Evolutionary conservation across 305 asterid genomes (phyloP).

Genomic region (Solanum chacoense): DNA sequence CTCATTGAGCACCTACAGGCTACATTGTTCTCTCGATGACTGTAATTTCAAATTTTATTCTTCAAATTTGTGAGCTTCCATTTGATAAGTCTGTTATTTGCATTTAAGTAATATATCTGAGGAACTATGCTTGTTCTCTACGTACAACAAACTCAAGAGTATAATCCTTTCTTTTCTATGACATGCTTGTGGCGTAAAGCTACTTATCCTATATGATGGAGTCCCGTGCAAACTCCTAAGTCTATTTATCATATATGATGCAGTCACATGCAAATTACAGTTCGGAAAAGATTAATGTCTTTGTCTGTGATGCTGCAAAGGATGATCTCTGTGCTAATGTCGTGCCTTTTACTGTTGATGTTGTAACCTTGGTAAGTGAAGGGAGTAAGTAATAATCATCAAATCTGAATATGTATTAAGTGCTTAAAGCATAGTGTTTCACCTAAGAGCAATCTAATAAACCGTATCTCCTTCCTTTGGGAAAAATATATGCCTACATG

Average conservation of each 20-base stretch:
- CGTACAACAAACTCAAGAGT: background rate
- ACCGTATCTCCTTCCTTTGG: background rate
- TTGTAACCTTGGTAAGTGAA: conserved; percentile 61
- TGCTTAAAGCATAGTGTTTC: background rate
- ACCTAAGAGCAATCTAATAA: background rate
- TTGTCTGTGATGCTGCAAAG: conserved; percentile 53
- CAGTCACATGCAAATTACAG: conserved; percentile 47
- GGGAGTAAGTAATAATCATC: background rate
- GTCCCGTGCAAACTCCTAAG: conserved; percentile 27
- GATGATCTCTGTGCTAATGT: conserved; percentile 47
- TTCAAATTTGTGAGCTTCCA: background rate
- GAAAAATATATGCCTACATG: background rate
- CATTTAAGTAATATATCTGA: background rate
- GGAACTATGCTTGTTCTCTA: background rate
- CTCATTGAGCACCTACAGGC: background rate
- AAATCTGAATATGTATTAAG: background rate
- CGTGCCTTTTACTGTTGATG: conserved; percentile 56
- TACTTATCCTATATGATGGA: conserved; percentile 16
- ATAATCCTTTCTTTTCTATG: background rate
- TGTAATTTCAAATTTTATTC: background rate
- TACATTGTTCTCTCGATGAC: background rate
- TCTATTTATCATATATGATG: conserved; percentile 3
- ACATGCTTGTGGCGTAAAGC: background rate
- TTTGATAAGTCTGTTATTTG: background rate
- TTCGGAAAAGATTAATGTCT: conserved; percentile 34